A percentile compares a stretch with the other conserved stretches of the same genome.
Evolutionary conservation across 1,284 basidiomycete species (phyloP).

Genomic region (Naganishia sp.): DNA sequence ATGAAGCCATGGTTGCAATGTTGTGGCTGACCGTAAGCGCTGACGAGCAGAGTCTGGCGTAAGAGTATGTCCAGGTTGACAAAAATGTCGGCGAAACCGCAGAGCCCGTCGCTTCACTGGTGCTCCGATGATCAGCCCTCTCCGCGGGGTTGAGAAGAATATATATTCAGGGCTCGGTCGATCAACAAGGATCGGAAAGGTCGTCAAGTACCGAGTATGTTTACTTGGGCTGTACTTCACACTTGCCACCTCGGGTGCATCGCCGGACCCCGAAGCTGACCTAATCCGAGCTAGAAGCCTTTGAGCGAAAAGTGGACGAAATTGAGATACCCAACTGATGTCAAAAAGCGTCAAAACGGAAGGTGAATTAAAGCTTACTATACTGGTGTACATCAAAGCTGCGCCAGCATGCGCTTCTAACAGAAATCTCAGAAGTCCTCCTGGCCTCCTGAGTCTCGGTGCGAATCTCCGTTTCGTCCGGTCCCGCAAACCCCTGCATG

Average conservation of each 20-base stretch:
- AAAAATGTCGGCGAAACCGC: too few relatives aligned
- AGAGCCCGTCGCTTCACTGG: too few relatives aligned
- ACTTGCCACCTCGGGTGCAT: too few relatives aligned
- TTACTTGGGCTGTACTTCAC: too few relatives aligned
- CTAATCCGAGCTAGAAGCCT: neutral
- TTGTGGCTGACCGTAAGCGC: neutral
- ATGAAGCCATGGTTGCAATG: neutral
- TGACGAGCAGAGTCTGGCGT: too few relatives aligned
- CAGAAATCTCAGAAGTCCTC: neutral
- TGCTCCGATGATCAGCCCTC: too few relatives aligned
- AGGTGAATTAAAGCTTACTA: neutral
- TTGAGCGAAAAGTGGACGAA: neutral
- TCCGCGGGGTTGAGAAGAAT: too few relatives aligned
- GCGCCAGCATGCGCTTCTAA: neutral
- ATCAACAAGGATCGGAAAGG: too few relatives aligned
- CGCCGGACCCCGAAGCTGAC: too few relatives aligned
- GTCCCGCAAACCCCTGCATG: neutral
- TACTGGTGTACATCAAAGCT: neutral
- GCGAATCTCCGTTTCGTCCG: neutral
- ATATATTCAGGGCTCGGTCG: too few relatives aligned
- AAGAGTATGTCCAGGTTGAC: too few relatives aligned
- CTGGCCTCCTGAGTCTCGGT: neutral
- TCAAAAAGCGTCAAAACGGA: neutral
- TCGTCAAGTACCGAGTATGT: too few relatives aligned
- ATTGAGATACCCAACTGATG: neutral